phyloP scores from a whole-genome alignment of 495 filamentous ascomycete species.

The Aspergillus egyptiacus region DNA sequence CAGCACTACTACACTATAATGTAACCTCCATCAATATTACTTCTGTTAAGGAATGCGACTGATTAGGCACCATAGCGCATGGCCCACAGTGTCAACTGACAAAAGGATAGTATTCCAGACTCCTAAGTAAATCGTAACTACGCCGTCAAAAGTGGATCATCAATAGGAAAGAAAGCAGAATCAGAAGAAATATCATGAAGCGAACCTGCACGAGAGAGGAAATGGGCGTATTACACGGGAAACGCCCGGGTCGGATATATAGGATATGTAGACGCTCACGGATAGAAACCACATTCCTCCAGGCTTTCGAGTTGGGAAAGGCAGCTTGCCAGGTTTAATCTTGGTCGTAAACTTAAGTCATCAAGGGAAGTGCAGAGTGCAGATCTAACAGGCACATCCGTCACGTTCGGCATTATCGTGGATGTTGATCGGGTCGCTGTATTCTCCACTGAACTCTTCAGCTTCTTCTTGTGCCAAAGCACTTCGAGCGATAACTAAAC shows the following conservation, averaged over 20 bases:
- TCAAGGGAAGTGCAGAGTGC: neutral
- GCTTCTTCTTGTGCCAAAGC: slow-evolving; percentile 94
- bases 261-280: slow-evolving; percentile 10
- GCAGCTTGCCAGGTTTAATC: no score
- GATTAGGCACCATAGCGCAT: neutral
- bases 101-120: slow-evolving; percentile 23
- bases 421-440: slow-evolving; percentile 95
- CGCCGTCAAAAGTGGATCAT: slow-evolving; percentile 5
- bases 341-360: slow-evolving; percentile 7
- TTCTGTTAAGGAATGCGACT: neutral
- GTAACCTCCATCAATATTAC: no score
- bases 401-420: slow-evolving; percentile 85
- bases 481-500: slow-evolving; percentile 87
- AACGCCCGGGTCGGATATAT: slow-evolving; percentile 15
- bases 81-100: neutral
- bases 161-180: slow-evolving; percentile 8
- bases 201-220: slow-evolving; percentile 12
- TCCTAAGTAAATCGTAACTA: slow-evolving; percentile 21
- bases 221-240: slow-evolving; percentile 13
- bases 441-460: slow-evolving; percentile 86
- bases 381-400: slow-evolving; percentile 78
- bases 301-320: neutral
- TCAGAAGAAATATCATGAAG: slow-evolving; percentile 12
- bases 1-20: neutral
- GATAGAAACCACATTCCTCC: slow-evolving; percentile 1